Evolutionary conservation across 345 rosid species (phyloP), one percentile per base, ranked within the genome.

Genomic region (Moringa oleifera): DNA sequence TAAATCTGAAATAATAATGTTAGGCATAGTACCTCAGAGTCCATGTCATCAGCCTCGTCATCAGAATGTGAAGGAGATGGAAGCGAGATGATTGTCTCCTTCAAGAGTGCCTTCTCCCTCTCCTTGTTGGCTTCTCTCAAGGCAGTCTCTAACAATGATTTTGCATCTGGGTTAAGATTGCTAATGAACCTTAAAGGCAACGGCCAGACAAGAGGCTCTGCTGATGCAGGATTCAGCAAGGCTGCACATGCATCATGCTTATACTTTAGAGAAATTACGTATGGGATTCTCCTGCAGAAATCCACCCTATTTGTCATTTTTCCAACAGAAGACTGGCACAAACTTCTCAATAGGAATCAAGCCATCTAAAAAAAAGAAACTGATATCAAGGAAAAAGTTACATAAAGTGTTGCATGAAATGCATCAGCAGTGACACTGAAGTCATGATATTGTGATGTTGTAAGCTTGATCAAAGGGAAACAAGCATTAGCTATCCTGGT

Each of bases 131-230:
- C 95, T 17, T 90, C 89, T 95, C 86, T 86, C 59, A 94, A 58
- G 61, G 99, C 99, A 52, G 68, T 77, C 64, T 94, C 99, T 50
- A 94, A 61, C 16, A 94, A 80, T 4, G 77, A 77, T 69, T 91
- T 91, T 0, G 97, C 96, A 53, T 91, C 99, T 5, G 80, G 83
- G 57, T 88, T 82, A 57, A 94, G 89, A 71, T 94, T 97, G 17
- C 95, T 83, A 67, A 95, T 91, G 83, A 95, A 95, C 71, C 91
- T 95, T 51, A 95, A 79, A 18, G 99, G 97, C 0, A 96, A 81
- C 23, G 99, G 99, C 99, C 99, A 95, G 37, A 95, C 96, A 20
- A 95, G 88, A 57, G 95, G 99, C 73, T 87, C 99, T 18, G 97
- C 94, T 1, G 99, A 87, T n/a, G 94, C 71, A 8, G 99, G 99